These are phyloP conservation scores for Auriscalpium vulgare DNA, from an alignment of 768 basidiomycete species.

Conservation along the genomic window DNA sequence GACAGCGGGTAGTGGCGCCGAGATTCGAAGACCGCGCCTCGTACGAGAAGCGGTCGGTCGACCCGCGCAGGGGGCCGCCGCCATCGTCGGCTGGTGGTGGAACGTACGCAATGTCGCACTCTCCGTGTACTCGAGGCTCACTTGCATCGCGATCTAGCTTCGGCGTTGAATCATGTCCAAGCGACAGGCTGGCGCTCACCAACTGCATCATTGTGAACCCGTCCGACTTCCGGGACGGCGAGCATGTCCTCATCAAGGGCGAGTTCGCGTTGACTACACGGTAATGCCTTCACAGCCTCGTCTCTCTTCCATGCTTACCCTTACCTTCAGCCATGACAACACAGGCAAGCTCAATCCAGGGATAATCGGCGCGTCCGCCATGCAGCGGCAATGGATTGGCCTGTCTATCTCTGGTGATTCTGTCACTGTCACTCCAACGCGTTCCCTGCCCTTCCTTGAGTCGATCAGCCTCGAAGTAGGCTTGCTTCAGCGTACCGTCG, in stretches of 20 bases:
- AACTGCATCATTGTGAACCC: slow-evolving; percentile 80
- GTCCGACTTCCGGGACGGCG: slow-evolving; percentile 62
- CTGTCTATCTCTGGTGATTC: slow-evolving; percentile 72
- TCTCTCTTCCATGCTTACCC: background rate
- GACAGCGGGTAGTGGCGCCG: slow-evolving; percentile 15
- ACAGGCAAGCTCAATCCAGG: slow-evolving; percentile 64
- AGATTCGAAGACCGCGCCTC: slow-evolving; percentile 22
- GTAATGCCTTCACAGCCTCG: slow-evolving; percentile 34
- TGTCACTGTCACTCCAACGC: slow-evolving; percentile 56
- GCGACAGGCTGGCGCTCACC: slow-evolving; percentile 51
- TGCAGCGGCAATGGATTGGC: slow-evolving; percentile 86
- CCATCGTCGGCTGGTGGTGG: slow-evolving; percentile 9
- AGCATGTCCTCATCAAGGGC: slow-evolving; percentile 72
- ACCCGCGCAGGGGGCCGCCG: slow-evolving; percentile 11
- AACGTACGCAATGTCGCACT: slow-evolving; percentile 12
- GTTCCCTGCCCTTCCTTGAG: slow-evolving; percentile 57
- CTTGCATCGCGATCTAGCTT: slow-evolving; percentile 13
- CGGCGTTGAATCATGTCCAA: slow-evolving; percentile 19
- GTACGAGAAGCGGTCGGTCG: slow-evolving; percentile 22
- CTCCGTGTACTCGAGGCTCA: background rate
- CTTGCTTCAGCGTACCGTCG: slow-evolving; percentile 45
- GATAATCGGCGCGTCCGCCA: slow-evolving; percentile 63
- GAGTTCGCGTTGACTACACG: slow-evolving; percentile 63
- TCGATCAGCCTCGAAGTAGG: slow-evolving; percentile 76
- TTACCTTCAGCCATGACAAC: slow-evolving; percentile 58